Evolutionary conservation across 495 filamentous ascomycete genomes (phyloP), one percentile per base, ranked within the genome.

Genomic region (Aspergillus coremiiformis): DNA sequence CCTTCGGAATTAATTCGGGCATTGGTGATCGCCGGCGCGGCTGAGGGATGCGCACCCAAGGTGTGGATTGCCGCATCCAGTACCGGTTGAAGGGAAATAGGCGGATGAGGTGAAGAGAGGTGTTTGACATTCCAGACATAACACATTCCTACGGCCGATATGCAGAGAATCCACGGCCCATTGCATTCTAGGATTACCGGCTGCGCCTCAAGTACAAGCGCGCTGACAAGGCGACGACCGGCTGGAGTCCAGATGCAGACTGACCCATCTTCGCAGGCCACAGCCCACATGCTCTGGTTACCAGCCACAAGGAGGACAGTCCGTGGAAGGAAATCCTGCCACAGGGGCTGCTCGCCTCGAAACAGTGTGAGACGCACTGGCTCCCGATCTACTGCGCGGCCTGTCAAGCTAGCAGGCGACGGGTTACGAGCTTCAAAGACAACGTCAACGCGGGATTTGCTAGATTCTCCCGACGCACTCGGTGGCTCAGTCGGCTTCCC

Each of bases 201-300:
- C 58, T 96, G 91, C 5, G 92, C 85, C 66, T 97, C 94, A 32
- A 96, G 68, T 2, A 96, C 78, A 39, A 96, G 69, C 5, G 90
- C 83, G 60, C 87, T 95, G 50, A 90, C 73, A 7, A 95, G 72
- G 32, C 93, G 79, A 49, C 94, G 81, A 4, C 93, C 93, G n/a
- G 90, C 90, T 3, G 93, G 92, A 1, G 90, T 92, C 90, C 92
- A 99, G 24, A 88, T 79, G 63, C 96, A 87, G 11, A 99, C 56
- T n/a, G 84, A 88, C 14, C 89, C 94, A 62, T 97, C 93, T 66
- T 99, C 93, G 54, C 89, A 95, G 14, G 85, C 90, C 10, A 84
- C 91, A 9, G 86, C 84, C 90, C 93, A 97, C 68, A 96, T 90
- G 53, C 83, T 80, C 52, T 84, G 81, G 62, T 91, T 96, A 0